Evolutionary conservation across 108 stramenopile species (phyloP), one percentile per base, ranked within the genome.

Genomic region (Asterionellopsis glacialis): DNA sequence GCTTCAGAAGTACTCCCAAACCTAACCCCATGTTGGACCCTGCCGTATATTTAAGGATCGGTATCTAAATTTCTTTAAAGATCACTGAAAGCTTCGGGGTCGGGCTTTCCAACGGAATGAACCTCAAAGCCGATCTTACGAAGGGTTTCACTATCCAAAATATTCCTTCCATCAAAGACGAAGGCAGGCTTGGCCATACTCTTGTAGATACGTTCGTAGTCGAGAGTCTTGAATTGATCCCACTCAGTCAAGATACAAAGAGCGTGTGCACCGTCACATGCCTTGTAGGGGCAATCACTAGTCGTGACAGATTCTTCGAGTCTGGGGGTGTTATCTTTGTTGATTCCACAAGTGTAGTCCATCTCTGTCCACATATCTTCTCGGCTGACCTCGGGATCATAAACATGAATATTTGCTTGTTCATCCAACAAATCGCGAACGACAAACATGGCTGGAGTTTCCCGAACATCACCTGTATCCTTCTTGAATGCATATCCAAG

Each of bases 401-500:
- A 99, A 40, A 99, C 86, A 63, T 87, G 87, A 56, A 99, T 74
- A 23, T 75, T 69, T 55, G 99, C 99, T 26, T 89, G 77, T 69
- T 99, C 99, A 48, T 95, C 82, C 11, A 98, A 65, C 50, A 99
- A 82, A 66, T 95, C 95, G 49, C 95, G 90, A 18, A 92, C 82
- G 18, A 99, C 95, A 73, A 97, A 98, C 84, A 90, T 96, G 51
- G 96, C 87, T 9, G 99, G 96, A 3, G 96, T 98, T 73, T 99
- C 99, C 45, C 99, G 90, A 38, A 97, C 96, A 84, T 99, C 99
- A 2, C 97, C 98, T 16, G 99, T 98, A 77, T 99, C 98, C 81
- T 96, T 97, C 95, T 99, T 99, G 94, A 99, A 99, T 47, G 99
- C 99, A 68, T 95, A 99, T 67, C 99, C 99, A 51, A 99, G 65